Evolutionary conservation across 192 early-diverging fungal genomes (phyloP), one percentile per base, ranked within the genome.

Genomic region (Mortierella hygrophila): DNA sequence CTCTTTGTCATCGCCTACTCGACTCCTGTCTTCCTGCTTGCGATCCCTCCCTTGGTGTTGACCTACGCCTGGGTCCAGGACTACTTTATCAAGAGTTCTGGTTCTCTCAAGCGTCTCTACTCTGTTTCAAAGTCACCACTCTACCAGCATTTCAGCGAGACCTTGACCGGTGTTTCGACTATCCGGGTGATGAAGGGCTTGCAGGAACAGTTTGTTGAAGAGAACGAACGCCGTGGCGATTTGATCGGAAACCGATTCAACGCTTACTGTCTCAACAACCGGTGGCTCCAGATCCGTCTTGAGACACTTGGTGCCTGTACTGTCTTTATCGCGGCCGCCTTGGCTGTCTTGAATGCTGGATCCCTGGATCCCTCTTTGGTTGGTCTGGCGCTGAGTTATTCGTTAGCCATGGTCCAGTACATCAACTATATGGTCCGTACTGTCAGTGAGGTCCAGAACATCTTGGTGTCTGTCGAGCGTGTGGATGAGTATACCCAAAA

Each of bases 101-200:
- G 95, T 52, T 94, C 94, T 75, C 87, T 99, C 49, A 97, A 97
- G 80, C 92, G 97, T n/a, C 79, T 98, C 26, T 94, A 96, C 71
- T 96, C 95, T 2, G 90, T 95, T 13, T 91, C 95, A 10, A 93
- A 94, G 54, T 94, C 93, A 2, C 97, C 97, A 1, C 90, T 98
- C 9, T 97, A 94, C 77, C 92, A 96, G 10, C 91, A 89, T 80
- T 94, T 94, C 71, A 92, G 92, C 57, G 93, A 95, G 77, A 90
- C 94, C 2, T 80, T 94, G 21, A 38, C 82, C 26, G 94, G 94
- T 23, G 90, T 90, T 0, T 82, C 88, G 26, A 94, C 93, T 5
- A 93, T 95, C 46, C 92, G 94, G 46, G 94, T 92, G 6, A 97
- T 94, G 79, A 74, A 88, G 37, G 95, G 94, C 1, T 91, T 85